Conservation (phyloP, 1,139 yeast species). For the Magnusiomyces paraingens region DNA sequence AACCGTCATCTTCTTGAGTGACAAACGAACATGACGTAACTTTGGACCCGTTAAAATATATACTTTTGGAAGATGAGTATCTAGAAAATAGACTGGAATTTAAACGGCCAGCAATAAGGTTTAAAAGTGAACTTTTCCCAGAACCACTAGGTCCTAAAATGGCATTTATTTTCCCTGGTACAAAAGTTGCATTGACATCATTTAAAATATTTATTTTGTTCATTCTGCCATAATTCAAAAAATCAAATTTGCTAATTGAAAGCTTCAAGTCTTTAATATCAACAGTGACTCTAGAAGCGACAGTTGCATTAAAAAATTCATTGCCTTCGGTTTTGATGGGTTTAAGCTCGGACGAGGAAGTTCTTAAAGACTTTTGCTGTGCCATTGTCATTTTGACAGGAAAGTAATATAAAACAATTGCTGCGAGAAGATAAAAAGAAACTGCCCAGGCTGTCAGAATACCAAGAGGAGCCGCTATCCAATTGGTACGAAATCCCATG, state of each 20-base stretch:
- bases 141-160: conserved; percentile 90
- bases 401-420: conserved; percentile 32
- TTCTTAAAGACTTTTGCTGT: background rate
- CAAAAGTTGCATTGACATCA: conserved; percentile 50
- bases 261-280: conserved; percentile 20
- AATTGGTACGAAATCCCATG: conserved; percentile 57
- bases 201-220: conserved; percentile 39
- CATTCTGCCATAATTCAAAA: conserved; percentile 7
- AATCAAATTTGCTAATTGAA: conserved; percentile 10
- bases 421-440: conserved; percentile 47
- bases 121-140: conserved; percentile 72
- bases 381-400: conserved; percentile 53
- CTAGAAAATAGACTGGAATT: conserved; percentile 40
- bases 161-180: conserved; percentile 63
- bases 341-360: background rate
- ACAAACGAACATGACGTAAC: conserved; percentile 62
- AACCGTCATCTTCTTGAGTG: conserved; percentile 70
- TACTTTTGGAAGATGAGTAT: conserved; percentile 36
- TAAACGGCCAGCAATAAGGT: conserved; percentile 57
- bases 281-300: conserved; percentile 14
- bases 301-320: too few species aligned
- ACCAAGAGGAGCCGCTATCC: conserved; percentile 64
- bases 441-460: conserved; percentile 54
- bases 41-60: conserved; percentile 39
- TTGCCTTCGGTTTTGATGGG: background rate